phyloP scores from a whole-genome alignment of 257 asterid species.

The Ligustrum vulgare region DNA sequence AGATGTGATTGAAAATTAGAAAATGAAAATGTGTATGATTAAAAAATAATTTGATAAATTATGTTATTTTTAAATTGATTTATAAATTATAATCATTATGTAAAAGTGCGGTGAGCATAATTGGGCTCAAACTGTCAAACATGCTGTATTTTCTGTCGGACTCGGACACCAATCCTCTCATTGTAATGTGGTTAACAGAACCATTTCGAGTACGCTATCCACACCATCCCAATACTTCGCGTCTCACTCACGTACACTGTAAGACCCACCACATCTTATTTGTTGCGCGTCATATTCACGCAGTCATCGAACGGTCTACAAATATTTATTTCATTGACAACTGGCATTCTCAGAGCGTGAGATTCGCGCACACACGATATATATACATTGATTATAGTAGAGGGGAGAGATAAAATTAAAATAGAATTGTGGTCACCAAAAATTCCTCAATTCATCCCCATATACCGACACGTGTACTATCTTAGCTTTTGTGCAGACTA shows the following conservation, averaged over 20 bases:
- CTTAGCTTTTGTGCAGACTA: slow-evolving; percentile 12
- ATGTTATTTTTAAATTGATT: no score
- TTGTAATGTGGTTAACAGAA: slow-evolving; percentile 39
- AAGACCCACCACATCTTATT: neutral
- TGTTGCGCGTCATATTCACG: neutral
- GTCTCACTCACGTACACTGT: neutral
- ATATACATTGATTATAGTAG: slow-evolving; percentile 10
- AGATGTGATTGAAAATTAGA: no score
- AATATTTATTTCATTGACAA: neutral
- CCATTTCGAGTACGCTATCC: slow-evolving; percentile 59
- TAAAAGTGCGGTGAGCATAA: no score
- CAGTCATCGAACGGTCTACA: neutral
- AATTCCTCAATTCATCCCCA: slow-evolving; percentile 25
- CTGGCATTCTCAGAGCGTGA: neutral
- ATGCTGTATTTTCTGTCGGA: slow-evolving; percentile 36
- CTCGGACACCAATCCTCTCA: slow-evolving; percentile 46
- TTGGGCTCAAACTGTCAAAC: no score
- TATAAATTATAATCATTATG: no score
- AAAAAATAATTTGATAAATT: no score
- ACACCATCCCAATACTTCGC: neutral
- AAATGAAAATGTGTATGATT: no score
- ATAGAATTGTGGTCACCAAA: slow-evolving; percentile 23
- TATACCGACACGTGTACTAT: slow-evolving; percentile 38
- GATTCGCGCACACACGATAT: neutral
- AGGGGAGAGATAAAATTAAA: slow-evolving; percentile 19